Conservation (phyloP, 2,329 filamentous ascomycete species). For the Tolypocladium cylindrosporum region DNA sequence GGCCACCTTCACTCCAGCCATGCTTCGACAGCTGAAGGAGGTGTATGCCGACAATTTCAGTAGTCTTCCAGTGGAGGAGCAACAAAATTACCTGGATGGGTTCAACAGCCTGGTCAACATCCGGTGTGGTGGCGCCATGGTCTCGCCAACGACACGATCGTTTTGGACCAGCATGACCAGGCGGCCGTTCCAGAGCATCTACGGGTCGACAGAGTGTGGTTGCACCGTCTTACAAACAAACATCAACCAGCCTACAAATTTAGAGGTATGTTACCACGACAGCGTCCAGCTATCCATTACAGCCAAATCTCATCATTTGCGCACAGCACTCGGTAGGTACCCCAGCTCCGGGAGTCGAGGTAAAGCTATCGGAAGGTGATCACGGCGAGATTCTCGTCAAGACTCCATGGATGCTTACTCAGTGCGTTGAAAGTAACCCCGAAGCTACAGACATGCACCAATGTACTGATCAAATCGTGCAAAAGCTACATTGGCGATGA, state of each 20-base stretch:
- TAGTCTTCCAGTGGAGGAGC: slow-evolving; percentile 1
- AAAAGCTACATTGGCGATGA: slow-evolving; percentile 32
- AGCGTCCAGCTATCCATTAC: too few species aligned
- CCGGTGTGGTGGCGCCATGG: slow-evolving; percentile 2
- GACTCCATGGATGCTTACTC: slow-evolving; percentile 7
- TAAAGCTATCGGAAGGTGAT: slow-evolving; percentile 8
- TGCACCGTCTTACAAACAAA: neutral
- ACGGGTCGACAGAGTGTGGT: slow-evolving; percentile 8
- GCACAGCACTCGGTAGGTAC: slow-evolving; percentile 4
- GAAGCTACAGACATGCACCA: too few species aligned
- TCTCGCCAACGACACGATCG: neutral
- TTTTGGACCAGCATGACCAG: slow-evolving; percentile 9
- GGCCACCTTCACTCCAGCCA: slow-evolving; percentile 4
- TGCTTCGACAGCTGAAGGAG: slow-evolving; percentile 9
- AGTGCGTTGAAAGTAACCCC: slow-evolving; percentile 3
- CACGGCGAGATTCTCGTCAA: slow-evolving; percentile 10
- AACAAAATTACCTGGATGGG: slow-evolving; percentile 1
- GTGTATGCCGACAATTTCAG: neutral
- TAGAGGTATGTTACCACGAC: neutral
- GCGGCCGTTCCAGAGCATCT: slow-evolving; percentile 5
- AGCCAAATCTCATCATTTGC: too few species aligned
- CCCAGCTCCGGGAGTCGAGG: slow-evolving; percentile 2
- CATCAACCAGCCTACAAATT: neutral
- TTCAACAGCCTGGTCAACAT: slow-evolving; percentile 3
- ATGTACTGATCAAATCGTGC: neutral